Base-by-base conservation (phyloP, 2,329 filamentous ascomycete species). In the Sporothrix humicola region DNA sequence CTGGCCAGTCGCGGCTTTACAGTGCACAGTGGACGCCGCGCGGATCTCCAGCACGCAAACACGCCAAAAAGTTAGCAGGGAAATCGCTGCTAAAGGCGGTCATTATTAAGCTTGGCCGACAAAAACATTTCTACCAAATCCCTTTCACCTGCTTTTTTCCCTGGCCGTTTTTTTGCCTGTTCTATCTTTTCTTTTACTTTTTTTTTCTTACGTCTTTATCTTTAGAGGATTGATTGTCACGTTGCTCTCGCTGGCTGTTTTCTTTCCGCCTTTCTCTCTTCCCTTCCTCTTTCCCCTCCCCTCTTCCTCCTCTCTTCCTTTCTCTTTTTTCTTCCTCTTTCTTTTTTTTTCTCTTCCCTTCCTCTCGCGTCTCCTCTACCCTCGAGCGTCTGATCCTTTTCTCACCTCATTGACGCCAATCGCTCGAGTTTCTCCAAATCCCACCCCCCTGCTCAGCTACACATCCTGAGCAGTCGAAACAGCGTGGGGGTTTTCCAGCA, bases 401-500 rank as follows among this genome's bases (percentile, higher is more conserved):
- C 69, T 63, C 42, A n/a, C 12, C 37, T 44, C 69, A 48, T n/a
- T 20, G 23, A 63, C 23, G 70, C 58, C 70, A 44, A 54, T 66
- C 31, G 26, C 58, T 17, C 42, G 37, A 66, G 3, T 8, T 52
- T 54, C 61, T 46, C 59, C 65, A 72, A 68, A 59, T 68, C 37
- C 31, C 17, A 48, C 61, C 20, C 48, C 48, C 63, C 31, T 2
- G 23, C 56, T 58, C 26, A 69, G 61, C 69, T 59, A 46, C 48
- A 66, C 5, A 42, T 50, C 31, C 71, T 37, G 23, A 71, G 73
- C 70, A 56, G 31, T 31, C 13, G 59, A 71, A 15, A 56, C 65
- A 15, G 26, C 52, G 73, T 75, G 74, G 72, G 74, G 74, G 68
- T 73, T 66, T 20, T 75, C 74, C 79, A 81, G 77, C 76, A 84